Conservation (phyloP, 257 asterid species). For the Nemophila menziesii region DNA sequence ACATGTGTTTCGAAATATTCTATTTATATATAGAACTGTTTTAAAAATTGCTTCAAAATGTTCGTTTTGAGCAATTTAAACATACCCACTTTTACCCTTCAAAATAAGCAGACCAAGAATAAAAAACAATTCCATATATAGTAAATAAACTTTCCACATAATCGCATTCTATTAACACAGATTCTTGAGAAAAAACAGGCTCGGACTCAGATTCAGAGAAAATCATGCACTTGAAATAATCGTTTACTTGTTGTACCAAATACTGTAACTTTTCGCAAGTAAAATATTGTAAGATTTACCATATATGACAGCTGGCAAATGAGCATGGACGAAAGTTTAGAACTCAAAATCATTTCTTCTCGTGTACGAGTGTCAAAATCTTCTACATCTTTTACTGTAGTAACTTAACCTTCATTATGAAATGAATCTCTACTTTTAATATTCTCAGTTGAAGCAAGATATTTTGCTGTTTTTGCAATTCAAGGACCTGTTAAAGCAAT, state of each 20-base stretch:
- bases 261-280: conserved; percentile 39
- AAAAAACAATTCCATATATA: too few relatives aligned
- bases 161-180: conserved; percentile 60
- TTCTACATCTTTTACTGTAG: conserved; percentile 54
- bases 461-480: conserved; percentile 72
- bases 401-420: conserved; percentile 45
- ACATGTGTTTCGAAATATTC: conserved; percentile 65
- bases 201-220: conserved; percentile 39
- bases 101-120: conserved; percentile 80
- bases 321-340: conserved; percentile 51
- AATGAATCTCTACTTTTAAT: conserved; percentile 36
- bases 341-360: conserved; percentile 65
- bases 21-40: conserved; percentile 57
- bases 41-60: conserved; percentile 54
- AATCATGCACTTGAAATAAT: conserved; percentile 27
- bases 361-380: conserved; percentile 40
- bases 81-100: conserved; percentile 55
- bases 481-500: conserved; percentile 63
- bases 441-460: conserved; percentile 63
- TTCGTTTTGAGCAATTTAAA: conserved; percentile 80
- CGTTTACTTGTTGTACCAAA: conserved; percentile 43
- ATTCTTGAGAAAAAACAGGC: conserved; percentile 41
- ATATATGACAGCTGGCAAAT: conserved; percentile 43
- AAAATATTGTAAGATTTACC: conserved; percentile 35
- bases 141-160: conserved; percentile 36